Evolutionary conservation across 2,329 filamentous ascomycete species (phyloP).

Genomic region (Fusarium sp.): DNA sequence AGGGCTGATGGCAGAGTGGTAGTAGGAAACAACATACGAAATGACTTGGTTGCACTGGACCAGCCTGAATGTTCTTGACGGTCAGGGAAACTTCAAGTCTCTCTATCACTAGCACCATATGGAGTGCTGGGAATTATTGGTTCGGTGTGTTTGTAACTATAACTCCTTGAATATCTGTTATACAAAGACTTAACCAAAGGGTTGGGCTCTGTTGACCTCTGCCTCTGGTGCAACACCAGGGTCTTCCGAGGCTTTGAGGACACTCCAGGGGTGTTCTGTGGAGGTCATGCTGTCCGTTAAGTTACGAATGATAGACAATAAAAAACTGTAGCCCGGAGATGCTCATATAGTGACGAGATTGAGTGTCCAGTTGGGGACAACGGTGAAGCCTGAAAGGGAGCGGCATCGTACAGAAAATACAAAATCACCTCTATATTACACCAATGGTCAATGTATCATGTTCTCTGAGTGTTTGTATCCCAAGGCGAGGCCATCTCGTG

Average conservation of each 20-base stretch:
- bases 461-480: accelerated
- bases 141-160: background rate
- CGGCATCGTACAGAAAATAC: accelerated
- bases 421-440: background rate
- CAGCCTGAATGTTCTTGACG: background rate
- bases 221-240: background rate
- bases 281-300: background rate
- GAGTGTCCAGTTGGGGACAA: accelerated
- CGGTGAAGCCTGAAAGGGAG: background rate
- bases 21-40: background rate
- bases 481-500: background rate
- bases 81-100: background rate
- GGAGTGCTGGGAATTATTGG: background rate
- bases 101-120: background rate
- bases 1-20: background rate
- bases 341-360: background rate
- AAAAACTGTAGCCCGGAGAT: background rate
- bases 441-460: accelerated
- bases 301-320: background rate
- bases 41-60: background rate
- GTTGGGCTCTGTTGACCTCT: background rate
- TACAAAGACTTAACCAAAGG: background rate
- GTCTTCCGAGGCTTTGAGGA: background rate
- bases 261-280: background rate
- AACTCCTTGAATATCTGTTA: background rate